phyloP scores from a whole-genome alignment of 1,139 yeast species.

The Meyerozyma carpophila region DNA sequence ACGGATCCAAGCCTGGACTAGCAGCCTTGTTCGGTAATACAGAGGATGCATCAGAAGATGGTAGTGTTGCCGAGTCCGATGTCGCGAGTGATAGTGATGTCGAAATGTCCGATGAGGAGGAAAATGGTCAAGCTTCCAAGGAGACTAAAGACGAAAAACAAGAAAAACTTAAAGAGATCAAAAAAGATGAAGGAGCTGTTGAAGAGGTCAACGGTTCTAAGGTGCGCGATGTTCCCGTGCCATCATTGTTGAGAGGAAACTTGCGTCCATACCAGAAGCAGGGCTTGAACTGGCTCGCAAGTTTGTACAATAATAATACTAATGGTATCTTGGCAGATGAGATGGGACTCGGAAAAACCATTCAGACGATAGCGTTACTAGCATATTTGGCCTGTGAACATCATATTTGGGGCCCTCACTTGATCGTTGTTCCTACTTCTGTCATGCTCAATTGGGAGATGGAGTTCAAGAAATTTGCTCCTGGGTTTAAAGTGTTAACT shows the following conservation, averaged over 20 bases:
- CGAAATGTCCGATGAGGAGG: slow-evolving; percentile 16
- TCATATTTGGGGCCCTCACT: slow-evolving; percentile 96
- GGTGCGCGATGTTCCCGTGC: slow-evolving; percentile 67
- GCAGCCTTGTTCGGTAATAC: slow-evolving; percentile 16
- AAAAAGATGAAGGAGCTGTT: slow-evolving; percentile 11
- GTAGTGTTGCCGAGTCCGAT: slow-evolving; percentile 1
- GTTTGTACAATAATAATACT: slow-evolving; percentile 84
- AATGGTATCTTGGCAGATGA: slow-evolving; percentile 98
- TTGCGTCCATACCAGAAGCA: slow-evolving; percentile 91
- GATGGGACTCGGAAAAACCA: slow-evolving; percentile 98
- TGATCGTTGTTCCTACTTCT: slow-evolving; percentile 94
- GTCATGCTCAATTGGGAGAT: slow-evolving; percentile 99
- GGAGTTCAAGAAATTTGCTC: slow-evolving; percentile 98
- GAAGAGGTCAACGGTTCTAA: slow-evolving; percentile 40
- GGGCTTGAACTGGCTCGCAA: slow-evolving; percentile 96
- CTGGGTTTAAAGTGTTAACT: slow-evolving; percentile 92
- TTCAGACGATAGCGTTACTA: slow-evolving; percentile 86
- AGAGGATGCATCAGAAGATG: slow-evolving; percentile 9
- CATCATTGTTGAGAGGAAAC: slow-evolving; percentile 69
- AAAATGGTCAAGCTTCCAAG: slow-evolving; percentile 12
- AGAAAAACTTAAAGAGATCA: slow-evolving; percentile 2
- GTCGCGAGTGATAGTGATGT: slow-evolving; percentile 10
- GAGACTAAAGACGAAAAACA: slow-evolving; percentile 11
- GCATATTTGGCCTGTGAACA: slow-evolving; percentile 90
- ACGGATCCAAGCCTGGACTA: slow-evolving; percentile 14